Conservation (phyloP, 2,329 filamentous ascomycete species). For the Trichoderma atroviride region DNA sequence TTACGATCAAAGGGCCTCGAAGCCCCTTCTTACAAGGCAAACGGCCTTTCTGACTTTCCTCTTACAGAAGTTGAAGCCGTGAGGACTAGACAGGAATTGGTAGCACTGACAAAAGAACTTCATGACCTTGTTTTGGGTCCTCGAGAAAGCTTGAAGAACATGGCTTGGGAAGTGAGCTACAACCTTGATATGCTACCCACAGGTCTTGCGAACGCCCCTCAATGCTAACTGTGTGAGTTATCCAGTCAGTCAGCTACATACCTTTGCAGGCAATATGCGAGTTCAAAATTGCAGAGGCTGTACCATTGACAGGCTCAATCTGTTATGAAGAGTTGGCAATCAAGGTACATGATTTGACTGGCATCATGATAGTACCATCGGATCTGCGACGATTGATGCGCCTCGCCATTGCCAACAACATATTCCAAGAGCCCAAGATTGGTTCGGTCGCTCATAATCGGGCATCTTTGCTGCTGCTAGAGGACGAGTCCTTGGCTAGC, state of each 20-base stretch:
- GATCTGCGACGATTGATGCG: slow-evolving; percentile 44
- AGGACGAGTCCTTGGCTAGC: slow-evolving; percentile 35
- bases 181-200: neutral
- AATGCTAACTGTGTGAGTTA: neutral
- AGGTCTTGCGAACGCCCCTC: neutral
- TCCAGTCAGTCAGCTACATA: slow-evolving; percentile 34
- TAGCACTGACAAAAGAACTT: slow-evolving; percentile 32
- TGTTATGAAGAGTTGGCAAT: slow-evolving; percentile 35
- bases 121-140: slow-evolving; percentile 32
- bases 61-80: slow-evolving; percentile 19
- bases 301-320: slow-evolving; percentile 35
- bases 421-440: slow-evolving; percentile 44
- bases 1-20: slow-evolving; percentile 29
- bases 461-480: slow-evolving; percentile 37
- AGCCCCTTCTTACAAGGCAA: slow-evolving; percentile 30
- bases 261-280: slow-evolving; percentile 39
- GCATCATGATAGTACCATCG: slow-evolving; percentile 40
- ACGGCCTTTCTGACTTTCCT: slow-evolving; percentile 31
- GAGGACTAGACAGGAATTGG: slow-evolving; percentile 30
- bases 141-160: slow-evolving; percentile 32
- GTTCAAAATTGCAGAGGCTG: slow-evolving; percentile 38
- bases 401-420: slow-evolving; percentile 43
- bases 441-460: slow-evolving; percentile 46
- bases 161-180: slow-evolving; percentile 36
- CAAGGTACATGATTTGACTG: slow-evolving; percentile 38